Evolutionary conservation across 1,139 yeast species (phyloP).

Genomic region (Fermentozyma sake): DNA sequence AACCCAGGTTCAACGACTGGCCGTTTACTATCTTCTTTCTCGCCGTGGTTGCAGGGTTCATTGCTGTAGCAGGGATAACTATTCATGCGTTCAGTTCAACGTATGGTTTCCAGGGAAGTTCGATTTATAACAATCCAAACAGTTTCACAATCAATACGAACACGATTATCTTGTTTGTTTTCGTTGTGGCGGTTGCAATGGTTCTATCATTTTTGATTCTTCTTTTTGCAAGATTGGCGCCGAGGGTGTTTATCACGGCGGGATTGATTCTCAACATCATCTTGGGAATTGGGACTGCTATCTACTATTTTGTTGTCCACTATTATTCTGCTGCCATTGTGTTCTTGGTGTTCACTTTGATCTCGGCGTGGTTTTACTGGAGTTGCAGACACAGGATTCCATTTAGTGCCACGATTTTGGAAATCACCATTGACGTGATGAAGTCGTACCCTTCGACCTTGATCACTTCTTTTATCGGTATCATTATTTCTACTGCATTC

Average conservation of each 20-base stretch:
- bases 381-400: conserved; percentile 64
- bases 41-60: conserved; percentile 61
- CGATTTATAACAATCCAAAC: conserved; percentile 54
- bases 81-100: conserved; percentile 58
- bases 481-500: conserved; percentile 60
- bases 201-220: conserved; percentile 56
- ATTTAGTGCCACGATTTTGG: conserved; percentile 69
- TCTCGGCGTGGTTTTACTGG: conserved; percentile 75
- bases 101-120: conserved; percentile 55
- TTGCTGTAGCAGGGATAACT: conserved; percentile 67
- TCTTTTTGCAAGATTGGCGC: conserved; percentile 57
- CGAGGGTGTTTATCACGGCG: conserved; percentile 63
- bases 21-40: conserved; percentile 64
- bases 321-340: conserved; percentile 81
- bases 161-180: conserved; percentile 66
- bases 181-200: conserved; percentile 59
- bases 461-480: conserved; percentile 59
- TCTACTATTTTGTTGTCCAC: conserved; percentile 58
- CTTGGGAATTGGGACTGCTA: conserved; percentile 70
- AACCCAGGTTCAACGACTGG: conserved; percentile 69
- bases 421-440: conserved; percentile 73
- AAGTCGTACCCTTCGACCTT: conserved; percentile 66
- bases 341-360: conserved; percentile 56
- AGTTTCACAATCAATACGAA: conserved; percentile 67
- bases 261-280: conserved; percentile 67